phyloP scores from a whole-genome alignment of 2,329 filamentous ascomycete genomes.

The Ophiostoma ips region DNA sequence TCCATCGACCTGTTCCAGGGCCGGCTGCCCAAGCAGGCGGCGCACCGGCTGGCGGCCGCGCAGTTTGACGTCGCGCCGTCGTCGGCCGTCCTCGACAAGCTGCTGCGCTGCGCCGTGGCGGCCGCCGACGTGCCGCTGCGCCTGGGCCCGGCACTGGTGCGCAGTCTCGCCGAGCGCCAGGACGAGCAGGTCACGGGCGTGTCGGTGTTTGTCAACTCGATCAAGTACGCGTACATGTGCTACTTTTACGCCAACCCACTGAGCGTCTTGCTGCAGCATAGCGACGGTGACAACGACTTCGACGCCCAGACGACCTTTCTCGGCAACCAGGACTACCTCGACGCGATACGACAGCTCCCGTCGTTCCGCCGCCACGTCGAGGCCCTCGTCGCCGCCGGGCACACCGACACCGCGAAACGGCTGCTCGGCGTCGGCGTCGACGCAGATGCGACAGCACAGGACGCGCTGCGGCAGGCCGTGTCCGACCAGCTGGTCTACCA shows the following conservation, averaged over 20 bases:
- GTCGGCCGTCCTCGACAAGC: constrained; percentile 54
- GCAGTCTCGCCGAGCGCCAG: constrained; percentile 55
- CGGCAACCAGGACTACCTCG: constrained; percentile 44
- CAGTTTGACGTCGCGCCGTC: constrained; percentile 69
- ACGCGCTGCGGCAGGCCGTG: constrained; percentile 20
- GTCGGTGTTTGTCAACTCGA: constrained; percentile 53
- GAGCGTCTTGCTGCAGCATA: constrained; percentile 41
- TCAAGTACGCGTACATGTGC: constrained; percentile 78
- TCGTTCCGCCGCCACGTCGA: constrained; percentile 52
- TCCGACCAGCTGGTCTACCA: constrained; percentile 24
- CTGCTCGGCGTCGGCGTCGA: constrained; percentile 32
- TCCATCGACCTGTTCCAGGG: constrained; percentile 69
- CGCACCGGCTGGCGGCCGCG: constrained; percentile 51
- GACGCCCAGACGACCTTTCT: constrained; percentile 7
- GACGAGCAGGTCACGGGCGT: constrained; percentile 65
- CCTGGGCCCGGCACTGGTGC: constrained; percentile 49
- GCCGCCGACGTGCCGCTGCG: constrained; percentile 41
- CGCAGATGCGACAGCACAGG: not conserved
- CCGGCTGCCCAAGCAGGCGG: constrained; percentile 53
- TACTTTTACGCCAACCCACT: constrained; percentile 71
- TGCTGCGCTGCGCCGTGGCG: constrained; percentile 53
- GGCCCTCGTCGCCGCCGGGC: constrained; percentile 26
- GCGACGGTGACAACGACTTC: constrained; percentile 15
- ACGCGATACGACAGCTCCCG: constrained; percentile 51
- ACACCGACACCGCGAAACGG: constrained; percentile 27